These are phyloP conservation scores for Peniophora sp. DNA, from an alignment of 1,284 basidiomycete species.

Conservation along the genomic window DNA sequence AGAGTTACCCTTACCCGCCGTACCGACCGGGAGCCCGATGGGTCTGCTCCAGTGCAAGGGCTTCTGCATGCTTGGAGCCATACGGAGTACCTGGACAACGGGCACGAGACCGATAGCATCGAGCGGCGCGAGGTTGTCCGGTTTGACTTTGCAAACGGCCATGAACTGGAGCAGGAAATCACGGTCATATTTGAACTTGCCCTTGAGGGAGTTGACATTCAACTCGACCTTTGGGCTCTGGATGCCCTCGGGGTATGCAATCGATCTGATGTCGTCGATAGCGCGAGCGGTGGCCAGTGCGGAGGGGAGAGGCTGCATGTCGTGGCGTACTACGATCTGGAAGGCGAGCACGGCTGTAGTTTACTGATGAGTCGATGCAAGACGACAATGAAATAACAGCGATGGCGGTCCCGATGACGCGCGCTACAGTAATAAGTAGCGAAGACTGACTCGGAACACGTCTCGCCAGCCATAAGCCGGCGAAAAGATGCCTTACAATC, in stretches of 20 bases:
- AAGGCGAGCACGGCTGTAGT: too few species aligned
- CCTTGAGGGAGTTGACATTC: conserved; percentile 76
- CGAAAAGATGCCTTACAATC: too few species aligned
- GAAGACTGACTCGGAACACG: too few species aligned
- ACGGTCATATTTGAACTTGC: conserved; percentile 97
- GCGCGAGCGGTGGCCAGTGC: conserved; percentile 68
- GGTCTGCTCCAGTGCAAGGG: conserved; percentile 39
- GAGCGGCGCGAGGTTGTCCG: conserved; percentile 81
- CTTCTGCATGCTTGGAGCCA: conserved; percentile 40
- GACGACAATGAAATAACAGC: too few species aligned
- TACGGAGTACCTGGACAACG: conserved; percentile 44
- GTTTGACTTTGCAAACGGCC: conserved; percentile 91
- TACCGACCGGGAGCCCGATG: conserved; percentile 66
- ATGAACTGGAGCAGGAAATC: conserved; percentile 98
- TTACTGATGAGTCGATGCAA: too few species aligned
- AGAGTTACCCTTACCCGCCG: conserved; percentile 40
- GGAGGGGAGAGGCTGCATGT: conserved; percentile 46
- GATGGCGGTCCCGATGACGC: too few species aligned
- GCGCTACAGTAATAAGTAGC: too few species aligned
- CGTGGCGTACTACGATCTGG: conserved; percentile 29
- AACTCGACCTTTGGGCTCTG: conserved; percentile 81
- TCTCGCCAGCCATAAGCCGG: too few species aligned
- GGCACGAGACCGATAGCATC: conserved; percentile 90
- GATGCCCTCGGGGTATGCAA: conserved; percentile 82
- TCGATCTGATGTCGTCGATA: conserved; percentile 76